Evolutionary conservation across 2,329 filamentous ascomycete species (phyloP), one percentile per base, ranked within the genome.

Genomic region (Trichoderma harzianum): DNA sequence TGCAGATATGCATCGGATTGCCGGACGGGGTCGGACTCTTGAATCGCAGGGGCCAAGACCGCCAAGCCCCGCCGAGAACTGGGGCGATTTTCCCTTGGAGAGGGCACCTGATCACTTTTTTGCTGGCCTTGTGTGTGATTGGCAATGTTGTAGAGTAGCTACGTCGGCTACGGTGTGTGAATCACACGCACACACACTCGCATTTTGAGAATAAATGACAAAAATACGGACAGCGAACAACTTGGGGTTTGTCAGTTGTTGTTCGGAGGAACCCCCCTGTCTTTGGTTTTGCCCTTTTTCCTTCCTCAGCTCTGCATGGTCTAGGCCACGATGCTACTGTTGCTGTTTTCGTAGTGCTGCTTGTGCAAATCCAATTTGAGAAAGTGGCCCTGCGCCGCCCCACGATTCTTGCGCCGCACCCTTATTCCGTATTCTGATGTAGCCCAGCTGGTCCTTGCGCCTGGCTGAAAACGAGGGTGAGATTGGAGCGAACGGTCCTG

Each of bases 61-160:
- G 70, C 70, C 70, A 72, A 72, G 70, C 21, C 70, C 30, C 58
- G 64, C 70, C 70, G 18, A 69, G 58, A 24, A 63, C 70, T 62
- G 47, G 70, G 70, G 70, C 55, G 16, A 24, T 69, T 47, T 53
- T 47, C 58, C 57, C 39, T 62, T 39, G 70, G 32, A 30, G n/a
- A 53, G 58, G 63, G 70, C 70, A 72, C 70, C 70, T 72, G 70
- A 72, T 72, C 70, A 69, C 30, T 47, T 69, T 71, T 39, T 71
- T 60, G 39, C 62, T 32, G 26, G 64, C 32, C 24, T 39, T 55
- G 64, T 28, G 64, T 57, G 64, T 67, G 64, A 57, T 53, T 70
- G 43, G 58, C 68, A 43, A 70, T 30, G 55, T 66, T 66, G 39
- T 53, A 16, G 18, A 51, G 47, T 53, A 53, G 47, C 47, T 24